Evolutionary conservation across 441 rosid species (phyloP).

Genomic region (Raphanus hybrid): DNA sequence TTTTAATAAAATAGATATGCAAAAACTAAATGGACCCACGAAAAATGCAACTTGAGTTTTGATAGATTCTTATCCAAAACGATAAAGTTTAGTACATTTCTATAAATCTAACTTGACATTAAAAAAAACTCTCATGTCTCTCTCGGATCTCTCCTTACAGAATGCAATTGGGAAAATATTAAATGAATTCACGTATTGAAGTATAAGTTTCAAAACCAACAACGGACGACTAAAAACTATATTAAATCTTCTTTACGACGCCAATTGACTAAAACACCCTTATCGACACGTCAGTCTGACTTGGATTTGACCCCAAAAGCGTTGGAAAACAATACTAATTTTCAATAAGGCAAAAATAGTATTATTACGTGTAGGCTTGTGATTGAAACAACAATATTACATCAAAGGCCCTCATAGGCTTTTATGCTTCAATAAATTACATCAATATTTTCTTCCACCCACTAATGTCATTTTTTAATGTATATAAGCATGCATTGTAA

Average conservation of each 20-base stretch:
- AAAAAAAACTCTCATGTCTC: neutral
- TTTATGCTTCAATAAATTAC: neutral
- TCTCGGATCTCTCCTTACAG: conserved; percentile 21
- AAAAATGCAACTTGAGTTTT: conserved; percentile 29
- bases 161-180: conserved; percentile 23
- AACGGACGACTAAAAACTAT: conserved; percentile 4
- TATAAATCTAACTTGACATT: conserved; percentile 6
- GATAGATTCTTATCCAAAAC: conserved; percentile 39
- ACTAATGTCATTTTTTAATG: neutral
- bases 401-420: conserved; percentile 4
- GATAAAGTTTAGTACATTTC: conserved; percentile 30
- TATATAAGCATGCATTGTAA: neutral
- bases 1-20: no score
- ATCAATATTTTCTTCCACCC: neutral
- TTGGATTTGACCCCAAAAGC: conserved; percentile 42
- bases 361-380: conserved; percentile 4
- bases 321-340: conserved; percentile 3
- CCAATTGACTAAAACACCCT: conserved; percentile 13
- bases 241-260: neutral
- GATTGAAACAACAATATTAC: conserved; percentile 1
- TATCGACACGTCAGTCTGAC: conserved; percentile 40
- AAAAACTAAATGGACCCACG: conserved; percentile 1
- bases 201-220: conserved; percentile 5
- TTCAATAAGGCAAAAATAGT: conserved; percentile 11
- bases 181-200: conserved; percentile 30